Conservation (phyloP, 129 eudicot genomes). For the Centella asiatica region DNA sequence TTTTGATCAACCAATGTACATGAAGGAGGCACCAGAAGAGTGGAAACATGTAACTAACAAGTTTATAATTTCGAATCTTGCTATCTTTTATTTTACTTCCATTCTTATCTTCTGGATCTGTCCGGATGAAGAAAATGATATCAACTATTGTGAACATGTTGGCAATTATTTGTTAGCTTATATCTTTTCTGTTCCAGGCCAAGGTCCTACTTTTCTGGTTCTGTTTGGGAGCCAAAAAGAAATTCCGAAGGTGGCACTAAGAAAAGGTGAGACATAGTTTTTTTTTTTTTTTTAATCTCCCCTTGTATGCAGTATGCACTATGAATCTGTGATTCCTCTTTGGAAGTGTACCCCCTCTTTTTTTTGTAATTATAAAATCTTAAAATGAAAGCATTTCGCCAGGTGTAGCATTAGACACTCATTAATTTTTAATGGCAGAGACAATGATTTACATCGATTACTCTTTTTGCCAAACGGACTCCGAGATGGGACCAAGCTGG, state of each 20-base stretch:
- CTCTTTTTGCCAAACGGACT: conserved; percentile 92
- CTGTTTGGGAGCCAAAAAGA: conserved; percentile 39
- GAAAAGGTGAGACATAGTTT: conserved; percentile 45
- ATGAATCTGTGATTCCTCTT: neutral
- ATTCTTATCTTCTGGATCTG: neutral
- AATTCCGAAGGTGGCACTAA: conserved; percentile 54
- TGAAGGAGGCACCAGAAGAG: conserved; percentile 39
- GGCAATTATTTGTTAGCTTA: conserved; percentile 5
- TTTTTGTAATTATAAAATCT: too few species aligned
- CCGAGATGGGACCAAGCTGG: conserved; percentile 87
- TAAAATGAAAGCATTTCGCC: too few species aligned
- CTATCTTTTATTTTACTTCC: neutral
- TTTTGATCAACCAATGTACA: conserved; percentile 26
- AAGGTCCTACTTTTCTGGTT: conserved; percentile 30
- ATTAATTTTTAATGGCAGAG: conserved; percentile 44
- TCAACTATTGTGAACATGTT: neutral
- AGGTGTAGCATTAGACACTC: neutral
- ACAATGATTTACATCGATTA: conserved; percentile 77
- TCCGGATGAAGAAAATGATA: neutral
- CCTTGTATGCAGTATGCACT: neutral
- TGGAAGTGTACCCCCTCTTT: too few species aligned
- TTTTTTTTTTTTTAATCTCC: conserved; percentile 3
- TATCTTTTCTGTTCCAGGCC: conserved; percentile 49
- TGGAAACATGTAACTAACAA: conserved; percentile 39
- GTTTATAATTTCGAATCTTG: conserved; percentile 22